phyloP scores from a whole-genome alignment of 2,329 filamentous ascomycete species.

The Elsinoe perseae region DNA sequence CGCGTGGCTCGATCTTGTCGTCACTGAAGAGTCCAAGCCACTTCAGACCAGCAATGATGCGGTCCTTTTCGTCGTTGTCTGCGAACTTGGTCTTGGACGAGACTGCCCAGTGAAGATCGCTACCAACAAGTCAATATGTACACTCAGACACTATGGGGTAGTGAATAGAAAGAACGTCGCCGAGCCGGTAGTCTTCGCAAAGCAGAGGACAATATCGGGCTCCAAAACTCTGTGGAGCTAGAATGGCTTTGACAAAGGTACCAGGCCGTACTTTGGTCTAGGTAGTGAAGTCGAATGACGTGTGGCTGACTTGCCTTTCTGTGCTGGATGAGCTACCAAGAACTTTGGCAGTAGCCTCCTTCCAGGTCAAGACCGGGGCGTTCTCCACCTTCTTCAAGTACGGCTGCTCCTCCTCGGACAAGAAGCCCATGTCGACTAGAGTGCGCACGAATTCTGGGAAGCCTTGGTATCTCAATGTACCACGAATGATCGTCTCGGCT shows the following conservation, averaged over 20 bases:
- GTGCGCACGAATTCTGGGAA: slow-evolving; percentile 86
- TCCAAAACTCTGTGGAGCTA: no score
- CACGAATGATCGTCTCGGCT: slow-evolving; percentile 76
- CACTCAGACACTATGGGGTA: no score
- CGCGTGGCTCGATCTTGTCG: slow-evolving; percentile 60
- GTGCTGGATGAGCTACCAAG: slow-evolving; percentile 59
- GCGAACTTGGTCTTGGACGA: slow-evolving; percentile 66
- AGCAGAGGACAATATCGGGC: no score
- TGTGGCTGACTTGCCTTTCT: slow-evolving; percentile 38
- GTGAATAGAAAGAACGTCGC: no score
- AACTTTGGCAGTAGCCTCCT: slow-evolving; percentile 72
- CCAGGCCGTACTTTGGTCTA: no score
- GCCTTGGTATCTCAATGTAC: slow-evolving; percentile 77
- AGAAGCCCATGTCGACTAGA: slow-evolving; percentile 84
- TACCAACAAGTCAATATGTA: not conserved
- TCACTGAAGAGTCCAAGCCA: slow-evolving; percentile 66
- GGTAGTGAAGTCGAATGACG: no score
- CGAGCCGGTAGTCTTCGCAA: no score
- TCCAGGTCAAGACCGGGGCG: slow-evolving; percentile 56
- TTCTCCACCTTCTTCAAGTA: slow-evolving; percentile 52
- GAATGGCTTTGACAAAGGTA: no score
- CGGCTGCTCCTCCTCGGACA: slow-evolving; percentile 60
- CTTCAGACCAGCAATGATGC: slow-evolving; percentile 61
- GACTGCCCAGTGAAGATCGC: slow-evolving; percentile 60
- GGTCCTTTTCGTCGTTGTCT: slow-evolving; percentile 58